Percentiles rank a stretch among this genome's conserved stretches.
Conservation (phyloP, 441 rosid species). For the Euphorbia celastroides region DNA sequence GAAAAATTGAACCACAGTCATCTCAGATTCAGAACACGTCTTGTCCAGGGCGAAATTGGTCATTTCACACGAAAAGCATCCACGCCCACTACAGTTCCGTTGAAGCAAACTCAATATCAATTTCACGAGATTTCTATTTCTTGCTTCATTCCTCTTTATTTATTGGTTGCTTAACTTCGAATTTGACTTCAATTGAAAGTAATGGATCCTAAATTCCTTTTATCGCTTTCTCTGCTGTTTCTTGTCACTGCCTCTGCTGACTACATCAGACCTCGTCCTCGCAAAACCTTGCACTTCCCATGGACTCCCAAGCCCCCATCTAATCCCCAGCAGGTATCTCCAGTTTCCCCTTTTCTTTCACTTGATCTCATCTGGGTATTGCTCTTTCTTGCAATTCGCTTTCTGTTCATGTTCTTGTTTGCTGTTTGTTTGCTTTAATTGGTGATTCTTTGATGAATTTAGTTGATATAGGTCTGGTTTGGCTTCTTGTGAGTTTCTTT, state of each 20-base stretch:
- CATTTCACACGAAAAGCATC: not conserved
- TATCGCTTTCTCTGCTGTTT: constrained; percentile 24
- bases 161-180: not conserved
- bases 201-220: constrained; percentile 27
- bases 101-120: not conserved
- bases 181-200: not conserved
- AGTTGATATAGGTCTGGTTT: not conserved
- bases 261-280: constrained; percentile 71
- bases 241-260: constrained; percentile 38
- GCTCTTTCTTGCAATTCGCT: not conserved
- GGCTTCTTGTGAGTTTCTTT: not conserved
- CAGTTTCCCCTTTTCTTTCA: not conserved
- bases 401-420: not conserved
- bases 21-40: no score
- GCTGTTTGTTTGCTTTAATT: not conserved
- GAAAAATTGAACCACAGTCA: no score
- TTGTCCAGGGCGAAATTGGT: no score
- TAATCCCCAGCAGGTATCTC: constrained; percentile 67
- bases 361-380: constrained; percentile 23
- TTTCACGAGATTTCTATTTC: not conserved
- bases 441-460: not conserved
- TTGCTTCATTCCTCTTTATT: not conserved
- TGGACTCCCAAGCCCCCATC: constrained; percentile 45
- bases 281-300: constrained; percentile 60
- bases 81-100: not conserved